Base-by-base conservation (phyloP, 257 asterid genomes). In the Fraxinus pennsylvanica region DNA sequence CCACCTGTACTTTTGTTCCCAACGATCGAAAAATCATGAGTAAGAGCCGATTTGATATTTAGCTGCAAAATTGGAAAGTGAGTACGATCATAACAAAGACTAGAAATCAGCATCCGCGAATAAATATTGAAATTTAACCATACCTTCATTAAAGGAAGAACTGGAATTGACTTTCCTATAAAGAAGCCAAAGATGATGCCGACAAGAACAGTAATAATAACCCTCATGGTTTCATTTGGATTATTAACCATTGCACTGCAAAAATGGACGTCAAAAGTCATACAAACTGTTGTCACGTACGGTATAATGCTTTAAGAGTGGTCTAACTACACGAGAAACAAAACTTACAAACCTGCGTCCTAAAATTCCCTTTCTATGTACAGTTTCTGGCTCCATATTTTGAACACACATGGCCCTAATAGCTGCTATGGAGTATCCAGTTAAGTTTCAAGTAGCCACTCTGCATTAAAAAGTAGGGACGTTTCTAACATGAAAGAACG, bases 151-250 rank as follows among this genome's bases (percentile, higher is more conserved):
- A 88, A 81, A 9, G 90, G 84, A 72, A 84, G 84, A 6, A 87
- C 43, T 41, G 96, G 94, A 78, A 81, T 86, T 30, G 94, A 87
- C 69, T 87, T 74, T 85, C 97, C 97, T 50, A 91, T 32, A 15
- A 94, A 80, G 87, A 89, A 84, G 50, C 98, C 98, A 65, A 90
- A 82, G 81, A 85, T 47, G 15, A 88, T 78, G 76, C 96, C 97
- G 39, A 87, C 79, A 78, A 87, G 59, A 63, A 91, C 74, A 12
- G 90, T 86, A 65, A 86, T 36, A 70, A 90, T 25, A 70, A 86
- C 38, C 88, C 87, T 91, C 91, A 84, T 85, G 43, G 81, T 82
- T 81, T 89, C 96, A 47, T 81, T 90, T 6, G 94, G 81, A 71
- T 78, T 89, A 68, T 63, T 22, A 63, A 22, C 36, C 6, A 63